Base-by-base conservation (phyloP, 768 basidiomycete species). In the Porphyrellus cyaneotinctus region DNA sequence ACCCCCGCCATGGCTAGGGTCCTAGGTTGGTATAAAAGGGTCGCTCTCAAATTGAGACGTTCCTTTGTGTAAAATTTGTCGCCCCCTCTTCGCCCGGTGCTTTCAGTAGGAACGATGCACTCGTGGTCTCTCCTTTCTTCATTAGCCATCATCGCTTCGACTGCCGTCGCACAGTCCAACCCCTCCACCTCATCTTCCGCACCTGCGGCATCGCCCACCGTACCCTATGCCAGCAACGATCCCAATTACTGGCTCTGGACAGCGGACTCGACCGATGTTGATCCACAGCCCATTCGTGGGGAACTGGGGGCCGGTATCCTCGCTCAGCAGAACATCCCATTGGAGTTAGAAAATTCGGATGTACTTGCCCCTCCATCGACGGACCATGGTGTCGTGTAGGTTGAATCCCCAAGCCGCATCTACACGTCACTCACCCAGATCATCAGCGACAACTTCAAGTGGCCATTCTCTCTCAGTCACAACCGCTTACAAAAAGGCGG, bases 381-480 rank as follows among this genome's bases (percentile, higher is more conserved):
- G 0, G 86, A 88, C 59, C 60, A 70, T 22, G 85, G 85, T 13
- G 54, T 52, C 22, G 70, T 87, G 75, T 72, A 51, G 44, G 75
- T 58, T 13, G 11, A 14, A 37, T 36, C 22, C 20, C 26, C 15
- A 24, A 17, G 7, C 43, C 24, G 4, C 26, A 8, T 38, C n/a
- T 47, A 30, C 47, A 14, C n/a, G 28, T 41, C 26, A 18, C 36
- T 54, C 10, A 54, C 6, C 10, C 22, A 28, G 6, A 36, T 31
- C 3, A 9, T 37, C 7, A 76, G 72, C 1, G 47, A 53, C 0
- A 84, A 84, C 57, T 74, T 74, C 54, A 85, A 85, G 59, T 86
- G 85, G 85, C 78, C 83, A 0, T 82, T 84, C 61, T 71, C 77
- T 43, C 63, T 83, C 20, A 84, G 83, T 54, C 82, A 82, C 59